Evolutionary conservation across 306 rosid genomes (phyloP), one percentile per base, ranked within the genome.

Genomic region (Rubus idaeus): DNA sequence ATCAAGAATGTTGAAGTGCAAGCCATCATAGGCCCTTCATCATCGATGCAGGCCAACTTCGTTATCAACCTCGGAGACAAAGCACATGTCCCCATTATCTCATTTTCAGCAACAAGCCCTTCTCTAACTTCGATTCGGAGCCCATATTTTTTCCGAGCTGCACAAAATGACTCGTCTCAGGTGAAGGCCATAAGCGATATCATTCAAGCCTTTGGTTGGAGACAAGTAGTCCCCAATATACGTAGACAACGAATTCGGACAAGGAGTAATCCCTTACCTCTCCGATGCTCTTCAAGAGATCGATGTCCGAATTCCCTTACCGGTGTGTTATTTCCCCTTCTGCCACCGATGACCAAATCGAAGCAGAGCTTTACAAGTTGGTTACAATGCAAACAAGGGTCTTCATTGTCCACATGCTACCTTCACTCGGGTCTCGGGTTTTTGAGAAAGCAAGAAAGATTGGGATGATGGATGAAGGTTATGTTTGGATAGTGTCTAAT

Each of bases 181-280:
- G 68, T 62, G 68, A 62, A 35, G 35, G 68, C 45, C 68, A 62
- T 13, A 30, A 11, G 45, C 7, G 68, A 62, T 3, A 62, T 62
- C 68, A 62, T 62, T 62, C 68, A 62, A 62, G 68, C 68, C 10
- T 62, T 62, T 30, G 68, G 68, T 62, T 62, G 68, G 68, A 62
- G 68, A 62, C 68, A 62, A 35, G 68, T 62, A 62, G 68, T 35
- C 5, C 68, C 68, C 20, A 62, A 62, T 62, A 5, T 62, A 35
- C 21, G 45, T 62, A 3, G 68, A 62, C 45, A 37, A 62, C 8
- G 68, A 62, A 4, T 62, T 62, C 16, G 68, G 68, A 62, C 35
- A 56, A 21, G 68, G 68, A 62, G 21, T 23, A 3, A 62, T 62
- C 68, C 68, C 68, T 62, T 37, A 14, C 68, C 45, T 62, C 42